Conservation (phyloP, 495 filamentous ascomycete species). For the Lepidopterella palustris region DNA sequence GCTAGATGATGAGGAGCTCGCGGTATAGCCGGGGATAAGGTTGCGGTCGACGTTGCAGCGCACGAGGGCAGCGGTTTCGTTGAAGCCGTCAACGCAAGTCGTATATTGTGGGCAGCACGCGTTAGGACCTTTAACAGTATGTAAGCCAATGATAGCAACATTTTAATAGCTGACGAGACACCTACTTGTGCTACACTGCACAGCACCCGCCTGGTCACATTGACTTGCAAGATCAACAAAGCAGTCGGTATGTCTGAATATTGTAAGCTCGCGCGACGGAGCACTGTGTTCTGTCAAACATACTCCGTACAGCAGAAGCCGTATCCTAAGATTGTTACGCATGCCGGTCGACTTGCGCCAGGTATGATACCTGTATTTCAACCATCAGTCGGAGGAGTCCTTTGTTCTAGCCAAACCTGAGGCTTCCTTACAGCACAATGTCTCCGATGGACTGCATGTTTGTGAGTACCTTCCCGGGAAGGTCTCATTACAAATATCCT, state of each 20-base stretch:
- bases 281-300: neutral
- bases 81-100: neutral
- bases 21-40: conserved; percentile 7
- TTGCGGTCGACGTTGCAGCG: conserved; percentile 7
- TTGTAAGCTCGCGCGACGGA: neutral
- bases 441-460: conserved; percentile 1
- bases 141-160: neutral
- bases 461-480: conserved; percentile 2
- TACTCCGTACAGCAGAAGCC: conserved; percentile 12
- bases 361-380: conserved; percentile 1
- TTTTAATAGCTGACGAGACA: neutral
- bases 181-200: neutral
- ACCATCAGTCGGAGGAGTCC: too few relatives aligned
- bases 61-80: neutral
- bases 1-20: neutral
- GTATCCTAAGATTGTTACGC: conserved; percentile 1
- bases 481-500: conserved; percentile 6
- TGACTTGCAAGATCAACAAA: neutral
- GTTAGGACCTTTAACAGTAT: neutral
- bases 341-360: neutral
- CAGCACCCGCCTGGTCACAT: neutral
- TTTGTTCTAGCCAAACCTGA: too few relatives aligned
- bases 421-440: conserved; percentile 11
- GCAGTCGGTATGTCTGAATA: conserved; percentile 10
- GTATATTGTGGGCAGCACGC: conserved; percentile 7